Base-by-base conservation (phyloP, 2,329 filamentous ascomycete species). In the Biscogniauxia mediterranea region DNA sequence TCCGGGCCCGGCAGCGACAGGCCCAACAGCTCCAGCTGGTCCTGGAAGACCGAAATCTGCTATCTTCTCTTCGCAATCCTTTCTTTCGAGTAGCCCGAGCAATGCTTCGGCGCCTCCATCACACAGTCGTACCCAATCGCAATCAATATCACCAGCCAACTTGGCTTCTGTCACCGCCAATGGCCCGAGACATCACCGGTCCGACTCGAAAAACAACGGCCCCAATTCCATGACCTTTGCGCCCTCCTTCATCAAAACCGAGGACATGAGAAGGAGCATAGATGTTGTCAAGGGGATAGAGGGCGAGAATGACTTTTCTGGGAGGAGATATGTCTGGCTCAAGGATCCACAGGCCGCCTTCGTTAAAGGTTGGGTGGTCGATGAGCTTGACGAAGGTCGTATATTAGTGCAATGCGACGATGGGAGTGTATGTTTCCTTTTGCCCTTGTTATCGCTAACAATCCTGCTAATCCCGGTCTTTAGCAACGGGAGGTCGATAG, bases 291-390 rank as follows among this genome's bases (percentile, higher is more conserved):
- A 82, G 55, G 90, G 92, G 19, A 93, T 97, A 62, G 96, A 99
- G 77, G 95, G 95, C 65, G 94, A 97, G 73, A 98, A 97, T 75
- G 95, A 99, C 81, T 98, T 99, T 76, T 99, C 95, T 0, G 96
- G 95, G 60, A 98, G 96, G 80, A 87, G 95, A 80, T 99, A 98
- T 81, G 93, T 99, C 66, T 99, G 95, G 96, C 82, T 99, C 73
- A 91, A 90, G 76, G 93, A 99, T 77, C 83, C 91, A 1, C 85
- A 93, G 71, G 84, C 85, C 59, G 95, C 95, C 1, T 99, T 99
- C 75, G 87, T 98, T 58, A 92, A 93, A 69, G 96, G 94, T 3
- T 94, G 93, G 86, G 88, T 99, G 13, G 85, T 97, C 21, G 90
- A 97, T 71, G 93, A 98, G 66, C 78, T 90, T 56, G 85, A 81